phyloP scores from a whole-genome alignment of 441 rosid species.

The Aquilaria agallochum region DNA sequence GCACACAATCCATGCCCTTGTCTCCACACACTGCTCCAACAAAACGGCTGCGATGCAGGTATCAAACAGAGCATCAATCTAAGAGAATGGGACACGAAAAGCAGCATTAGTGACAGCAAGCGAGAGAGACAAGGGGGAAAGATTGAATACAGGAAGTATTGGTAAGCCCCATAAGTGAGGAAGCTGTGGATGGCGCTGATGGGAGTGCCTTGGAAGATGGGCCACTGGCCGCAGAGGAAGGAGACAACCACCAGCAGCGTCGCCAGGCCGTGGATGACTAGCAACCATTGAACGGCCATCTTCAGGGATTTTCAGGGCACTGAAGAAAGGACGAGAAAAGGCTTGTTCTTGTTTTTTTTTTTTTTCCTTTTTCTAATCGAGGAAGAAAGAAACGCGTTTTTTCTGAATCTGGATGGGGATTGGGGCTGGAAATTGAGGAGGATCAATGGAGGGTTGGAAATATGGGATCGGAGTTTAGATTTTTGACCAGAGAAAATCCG shows the following conservation, averaged over 20 bases:
- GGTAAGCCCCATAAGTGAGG: conserved; percentile 86
- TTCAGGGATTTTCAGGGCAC: neutral
- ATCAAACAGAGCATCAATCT: conserved; percentile 9
- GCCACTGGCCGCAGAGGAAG: conserved; percentile 97
- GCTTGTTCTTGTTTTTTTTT: neutral
- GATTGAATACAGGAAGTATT: conserved; percentile 53
- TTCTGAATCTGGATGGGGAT: neutral
- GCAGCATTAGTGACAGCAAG: too few relatives aligned
- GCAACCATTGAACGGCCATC: conserved; percentile 70
- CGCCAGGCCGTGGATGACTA: conserved; percentile 61
- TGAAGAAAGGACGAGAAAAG: neutral
- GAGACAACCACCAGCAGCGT: conserved; percentile 63
- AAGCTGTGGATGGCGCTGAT: conserved; percentile 67
- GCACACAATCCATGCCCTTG: conserved; percentile 46
- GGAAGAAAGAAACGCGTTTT: neutral
- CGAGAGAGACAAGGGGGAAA: neutral
- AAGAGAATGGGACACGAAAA: neutral
- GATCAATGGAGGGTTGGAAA: too few relatives aligned
- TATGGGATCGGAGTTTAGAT: too few relatives aligned
- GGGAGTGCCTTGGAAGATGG: conserved; percentile 80
- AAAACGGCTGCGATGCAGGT: conserved; percentile 36
- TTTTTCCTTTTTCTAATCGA: too few relatives aligned
- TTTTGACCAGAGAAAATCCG: too few relatives aligned
- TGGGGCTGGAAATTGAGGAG: too few relatives aligned
- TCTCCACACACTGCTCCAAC: conserved; percentile 57